A percentile compares a stretch with the other conserved stretches of the same genome.
Conservation (phyloP, 108 stramenopile genomes). For the Stephanodiscus minutulus region DNA sequence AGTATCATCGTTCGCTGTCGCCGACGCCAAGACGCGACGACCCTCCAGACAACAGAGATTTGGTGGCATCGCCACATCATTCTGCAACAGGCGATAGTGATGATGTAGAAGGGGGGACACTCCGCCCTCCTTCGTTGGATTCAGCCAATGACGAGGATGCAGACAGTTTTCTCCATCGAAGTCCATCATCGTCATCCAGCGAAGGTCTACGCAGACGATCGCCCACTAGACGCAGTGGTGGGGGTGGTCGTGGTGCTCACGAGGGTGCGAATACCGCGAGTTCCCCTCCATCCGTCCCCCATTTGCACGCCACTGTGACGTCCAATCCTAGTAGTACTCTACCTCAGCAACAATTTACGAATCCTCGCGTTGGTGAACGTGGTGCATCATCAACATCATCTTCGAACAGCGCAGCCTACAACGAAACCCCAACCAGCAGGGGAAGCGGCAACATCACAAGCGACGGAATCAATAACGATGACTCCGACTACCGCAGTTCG, state of each 20-base stretch:
- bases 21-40: neutral
- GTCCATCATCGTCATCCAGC: constrained; percentile 15
- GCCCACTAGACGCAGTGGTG: neutral
- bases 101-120: constrained; percentile 10
- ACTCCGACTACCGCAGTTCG: neutral
- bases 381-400: constrained; percentile 9
- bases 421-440: neutral
- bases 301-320: neutral
- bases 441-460: constrained; percentile 6
- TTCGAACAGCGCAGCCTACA: neutral
- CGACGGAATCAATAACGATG: constrained; percentile 3
- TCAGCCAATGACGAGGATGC: neutral
- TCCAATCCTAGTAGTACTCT: neutral
- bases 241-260: neutral
- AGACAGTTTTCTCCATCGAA: neutral
- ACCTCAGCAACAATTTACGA: neutral
- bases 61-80: neutral
- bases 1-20: neutral
- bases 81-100: neutral
- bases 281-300: constrained; percentile 10
- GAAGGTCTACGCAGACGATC: constrained; percentile 8
- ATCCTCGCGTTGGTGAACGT: neutral
- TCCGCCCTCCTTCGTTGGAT: constrained; percentile 8
- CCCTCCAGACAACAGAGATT: neutral
- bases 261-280: neutral